Evolutionary conservation across 2,329 filamentous ascomycete species (phyloP), one percentile per base, ranked within the genome.

Genomic region (Diaporthe vaccinii): DNA sequence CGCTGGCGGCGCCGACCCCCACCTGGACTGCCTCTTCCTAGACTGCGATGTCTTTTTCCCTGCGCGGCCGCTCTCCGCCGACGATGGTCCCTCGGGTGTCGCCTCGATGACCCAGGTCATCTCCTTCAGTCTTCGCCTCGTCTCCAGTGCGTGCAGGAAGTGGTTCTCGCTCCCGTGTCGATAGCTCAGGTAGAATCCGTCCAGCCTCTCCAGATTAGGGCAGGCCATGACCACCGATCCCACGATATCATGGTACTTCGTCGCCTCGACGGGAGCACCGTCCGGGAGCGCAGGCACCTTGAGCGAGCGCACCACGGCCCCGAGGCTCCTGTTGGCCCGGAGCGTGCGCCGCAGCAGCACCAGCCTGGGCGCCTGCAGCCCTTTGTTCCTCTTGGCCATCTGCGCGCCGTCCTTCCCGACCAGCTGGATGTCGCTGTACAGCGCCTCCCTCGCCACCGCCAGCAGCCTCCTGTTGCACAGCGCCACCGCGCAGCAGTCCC

Each of bases 221-320:
- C 91, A 93, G 0, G 90, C 88, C 90, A 92, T 91, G 74, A 93
- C 85, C 34, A 93, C 82, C 7, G 91, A 88, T 0, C 91, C 90
- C 2, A 92, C 85, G 4, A 90, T 81, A 77, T 91, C 87, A 75
- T 91, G 86, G 79, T 93, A 92, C 61, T 88, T 85, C 49, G 88
- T 87, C 25, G 83, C 67, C 15, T 84, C 78, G n/a, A 84, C 80
- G 17, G 83, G 82, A 39, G 84, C 82, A 0, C 72, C 59, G 0
- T 76, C 74, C 4, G 85, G 85, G 15, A 86, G 77, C 8, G 87
- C 85, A 0, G 89, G 90, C 2, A 92, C 87, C 78, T 91, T 91
- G 70, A 93, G 81, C 10, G 85, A 86, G 73, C 87, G 89, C 51
- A 93, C 91, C 39, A 89, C 84, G 15, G 83, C 84, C 3, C 90